Percentiles rank a stretch among this genome's conserved stretches.
Conservation (phyloP, 1,139 yeast species). For the Diutina pseudorugosa region DNA sequence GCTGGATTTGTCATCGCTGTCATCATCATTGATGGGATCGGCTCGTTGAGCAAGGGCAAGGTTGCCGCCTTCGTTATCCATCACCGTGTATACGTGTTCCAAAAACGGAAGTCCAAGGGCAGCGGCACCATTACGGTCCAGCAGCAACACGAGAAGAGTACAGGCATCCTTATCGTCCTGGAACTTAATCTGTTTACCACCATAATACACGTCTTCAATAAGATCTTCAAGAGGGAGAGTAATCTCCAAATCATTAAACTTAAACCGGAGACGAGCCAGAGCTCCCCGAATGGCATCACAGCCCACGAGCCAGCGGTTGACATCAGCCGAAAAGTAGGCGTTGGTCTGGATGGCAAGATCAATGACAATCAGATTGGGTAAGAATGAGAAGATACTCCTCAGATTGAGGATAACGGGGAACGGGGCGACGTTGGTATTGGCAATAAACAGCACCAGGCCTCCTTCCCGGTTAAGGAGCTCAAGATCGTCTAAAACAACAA, state of each 20-base stretch:
- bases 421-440: conserved; percentile 15
- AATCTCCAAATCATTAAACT: conserved; percentile 41
- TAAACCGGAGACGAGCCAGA: conserved; percentile 43
- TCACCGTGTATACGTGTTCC: conserved; percentile 45
- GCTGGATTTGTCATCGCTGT: not conserved
- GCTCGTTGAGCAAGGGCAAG: conserved; percentile 45
- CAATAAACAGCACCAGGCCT: conserved; percentile 18
- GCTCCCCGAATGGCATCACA: conserved; percentile 32
- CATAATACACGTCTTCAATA: conserved; percentile 23
- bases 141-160: not conserved
- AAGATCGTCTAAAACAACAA: conserved; percentile 43
- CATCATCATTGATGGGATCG: not conserved
- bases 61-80: conserved; percentile 47
- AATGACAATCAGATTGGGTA: conserved; percentile 50
- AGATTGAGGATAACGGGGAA: conserved; percentile 56
- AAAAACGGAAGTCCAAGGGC: conserved; percentile 54
- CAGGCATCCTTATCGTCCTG: not conserved
- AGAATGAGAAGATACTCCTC: conserved; percentile 35
- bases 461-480: conserved; percentile 32
- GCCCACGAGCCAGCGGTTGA: conserved; percentile 52
- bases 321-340: conserved; percentile 46
- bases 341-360: conserved; percentile 64
- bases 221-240: conserved; percentile 42
- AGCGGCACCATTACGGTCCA: conserved; percentile 8
- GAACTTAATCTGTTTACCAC: not conserved